Evolutionary conservation across 1,284 basidiomycete genomes (phyloP).

Genomic region (Hortiboletus rubellus): DNA sequence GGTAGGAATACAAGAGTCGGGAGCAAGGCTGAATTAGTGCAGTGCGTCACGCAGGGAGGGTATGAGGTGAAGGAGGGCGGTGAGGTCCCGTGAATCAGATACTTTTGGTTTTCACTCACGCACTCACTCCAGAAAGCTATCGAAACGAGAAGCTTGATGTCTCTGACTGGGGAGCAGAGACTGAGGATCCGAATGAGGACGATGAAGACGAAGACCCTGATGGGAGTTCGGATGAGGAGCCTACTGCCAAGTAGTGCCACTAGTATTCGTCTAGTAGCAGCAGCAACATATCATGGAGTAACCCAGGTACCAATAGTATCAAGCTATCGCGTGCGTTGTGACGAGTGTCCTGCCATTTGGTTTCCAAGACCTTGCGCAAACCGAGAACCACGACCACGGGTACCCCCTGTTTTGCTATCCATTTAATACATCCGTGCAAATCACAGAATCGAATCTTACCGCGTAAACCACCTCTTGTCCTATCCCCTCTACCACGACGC

Average conservation of each 20-base stretch:
- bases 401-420: slow-evolving; percentile 44
- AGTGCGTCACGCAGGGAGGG: slow-evolving; percentile 87
- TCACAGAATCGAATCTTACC: slow-evolving; percentile 40
- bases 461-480: slow-evolving; percentile 49
- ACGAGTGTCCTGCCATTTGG: slow-evolving; percentile 55
- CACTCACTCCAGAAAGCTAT: slow-evolving; percentile 42
- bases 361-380: slow-evolving; percentile 80
- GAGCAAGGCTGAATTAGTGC: slow-evolving; percentile 73
- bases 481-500: slow-evolving; percentile 67
- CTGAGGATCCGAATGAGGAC: slow-evolving; percentile 33
- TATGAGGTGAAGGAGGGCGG: slow-evolving; percentile 79
- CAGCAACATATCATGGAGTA: slow-evolving; percentile 4
- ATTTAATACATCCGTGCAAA: slow-evolving; percentile 1
- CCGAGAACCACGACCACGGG: slow-evolving; percentile 68
- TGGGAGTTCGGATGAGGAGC: slow-evolving; percentile 16
- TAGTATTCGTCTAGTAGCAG: not conserved
- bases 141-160: slow-evolving; percentile 68
- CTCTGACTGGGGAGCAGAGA: slow-evolving; percentile 57
- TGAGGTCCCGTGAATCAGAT: slow-evolving; percentile 35
- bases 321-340: slow-evolving; percentile 24
- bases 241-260: slow-evolving; percentile 1
- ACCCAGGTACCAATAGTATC: not conserved
- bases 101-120: not conserved
- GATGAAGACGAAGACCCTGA: slow-evolving; percentile 32
- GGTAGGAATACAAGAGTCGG: slow-evolving; percentile 84